A percentile compares a stretch with the other conserved stretches of the same genome.
phyloP scores from a whole-genome alignment of 2,329 filamentous ascomycete genomes.

The Sphaerulina populicola region DNA sequence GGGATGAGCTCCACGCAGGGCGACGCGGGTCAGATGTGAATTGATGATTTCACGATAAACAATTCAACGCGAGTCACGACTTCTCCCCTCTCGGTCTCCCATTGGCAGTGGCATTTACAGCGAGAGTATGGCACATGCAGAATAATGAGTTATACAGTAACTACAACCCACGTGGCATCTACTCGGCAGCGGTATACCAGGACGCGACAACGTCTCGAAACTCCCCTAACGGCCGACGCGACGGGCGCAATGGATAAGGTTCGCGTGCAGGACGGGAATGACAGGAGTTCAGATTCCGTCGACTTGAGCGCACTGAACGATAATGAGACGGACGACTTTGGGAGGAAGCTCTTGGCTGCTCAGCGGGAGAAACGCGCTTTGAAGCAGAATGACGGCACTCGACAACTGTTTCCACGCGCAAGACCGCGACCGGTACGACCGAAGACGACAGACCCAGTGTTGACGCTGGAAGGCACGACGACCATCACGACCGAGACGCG shows the following conservation, averaged over 20 bases:
- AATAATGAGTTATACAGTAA: not conserved
- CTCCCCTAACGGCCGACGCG: not conserved
- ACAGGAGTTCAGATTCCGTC: conserved; percentile 4
- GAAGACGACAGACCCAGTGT: conserved; percentile 7
- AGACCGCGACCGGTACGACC: conserved; percentile 9
- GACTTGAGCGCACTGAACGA: conserved; percentile 25
- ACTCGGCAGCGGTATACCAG: not conserved
- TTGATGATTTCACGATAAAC: not conserved
- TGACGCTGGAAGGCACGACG: conserved; percentile 1
- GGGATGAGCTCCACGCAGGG: not conserved
- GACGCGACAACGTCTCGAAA: conserved; percentile 3
- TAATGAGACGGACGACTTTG: conserved; percentile 42
- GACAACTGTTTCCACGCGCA: conserved; percentile 19
- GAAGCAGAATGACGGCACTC: conserved; percentile 30
- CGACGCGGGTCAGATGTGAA: conserved; percentile 5
- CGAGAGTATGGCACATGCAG: not conserved
- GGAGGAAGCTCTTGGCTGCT: conserved; percentile 39
- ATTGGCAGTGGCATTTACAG: not conserved
- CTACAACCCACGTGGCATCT: not conserved
- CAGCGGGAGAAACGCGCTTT: conserved; percentile 36
- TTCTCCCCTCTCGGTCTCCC: not conserved
- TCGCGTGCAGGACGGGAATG: conserved; percentile 21
- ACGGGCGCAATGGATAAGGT: conserved; percentile 21
- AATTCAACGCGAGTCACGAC: not conserved
- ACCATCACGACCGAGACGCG: conserved; percentile 2